Percentiles rank a stretch among this genome's conserved stretches.
Evolutionary conservation across 805 yeast species (phyloP).

Genomic region (Hanseniaspora hatyaiensis): DNA sequence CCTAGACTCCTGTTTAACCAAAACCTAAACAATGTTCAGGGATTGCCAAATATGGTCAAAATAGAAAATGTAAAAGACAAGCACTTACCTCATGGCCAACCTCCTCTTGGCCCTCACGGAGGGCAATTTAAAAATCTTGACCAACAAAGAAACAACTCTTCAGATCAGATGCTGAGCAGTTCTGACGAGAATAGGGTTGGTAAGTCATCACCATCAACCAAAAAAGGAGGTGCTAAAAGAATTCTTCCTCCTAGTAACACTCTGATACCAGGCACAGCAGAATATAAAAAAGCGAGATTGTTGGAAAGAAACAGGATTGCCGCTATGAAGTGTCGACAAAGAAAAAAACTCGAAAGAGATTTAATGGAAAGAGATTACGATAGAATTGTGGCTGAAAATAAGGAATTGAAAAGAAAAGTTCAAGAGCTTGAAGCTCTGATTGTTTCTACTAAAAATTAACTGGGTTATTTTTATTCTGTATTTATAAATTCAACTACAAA

Average conservation of each 20-base stretch:
- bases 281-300: conserved; percentile 53
- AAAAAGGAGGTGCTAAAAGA: conserved; percentile 15
- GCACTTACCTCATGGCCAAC: no score
- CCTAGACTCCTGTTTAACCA: conserved; percentile 17
- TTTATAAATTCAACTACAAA: no score
- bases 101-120: no score
- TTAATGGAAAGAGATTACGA: conserved; percentile 52
- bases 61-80: not conserved
- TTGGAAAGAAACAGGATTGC: conserved; percentile 57
- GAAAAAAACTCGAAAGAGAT: conserved; percentile 57
- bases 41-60: conserved; percentile 24
- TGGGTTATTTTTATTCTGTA: no score
- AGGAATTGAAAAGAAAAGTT: conserved; percentile 30
- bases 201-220: no score
- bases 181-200: no score
- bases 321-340: conserved; percentile 55
- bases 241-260: conserved; percentile 28
- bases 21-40: not conserved
- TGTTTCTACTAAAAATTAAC: not conserved
- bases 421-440: conserved; percentile 4
- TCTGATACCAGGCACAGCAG: conserved; percentile 55
- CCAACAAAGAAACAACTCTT: no score
- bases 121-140: no score
- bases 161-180: no score
- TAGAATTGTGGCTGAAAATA: conserved; percentile 37